Evolutionary conservation across 2,329 filamentous ascomycete genomes (phyloP).

Genomic region (Penicillium hesseltinei): DNA sequence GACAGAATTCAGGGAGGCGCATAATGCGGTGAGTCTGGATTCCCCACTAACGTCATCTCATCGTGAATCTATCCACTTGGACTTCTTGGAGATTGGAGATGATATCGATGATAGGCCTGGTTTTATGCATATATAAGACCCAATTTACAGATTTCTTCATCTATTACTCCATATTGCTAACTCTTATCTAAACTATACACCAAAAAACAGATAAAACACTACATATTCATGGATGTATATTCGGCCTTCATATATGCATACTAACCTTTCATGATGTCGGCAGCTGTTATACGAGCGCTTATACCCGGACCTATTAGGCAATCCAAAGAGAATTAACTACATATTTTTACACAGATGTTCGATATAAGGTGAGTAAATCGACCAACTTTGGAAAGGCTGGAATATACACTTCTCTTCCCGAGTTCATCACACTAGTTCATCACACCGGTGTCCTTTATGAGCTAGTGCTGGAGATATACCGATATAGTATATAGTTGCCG

Average conservation of each 20-base stretch:
- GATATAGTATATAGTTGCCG: not conserved
- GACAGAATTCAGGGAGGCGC: not conserved
- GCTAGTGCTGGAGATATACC: not conserved
- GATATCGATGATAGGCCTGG: not conserved
- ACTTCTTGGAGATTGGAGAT: not conserved
- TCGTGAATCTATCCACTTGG: constrained; percentile 1
- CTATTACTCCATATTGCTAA: not conserved
- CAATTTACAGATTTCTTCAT: not conserved
- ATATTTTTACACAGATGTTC: not conserved
- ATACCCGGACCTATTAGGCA: not conserved
- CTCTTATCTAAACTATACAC: not conserved
- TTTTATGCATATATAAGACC: not conserved
- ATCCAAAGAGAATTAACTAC: too few species aligned
- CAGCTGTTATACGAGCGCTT: not conserved
- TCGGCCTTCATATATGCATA: not conserved
- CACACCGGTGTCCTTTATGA: not conserved
- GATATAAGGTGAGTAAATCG: not conserved
- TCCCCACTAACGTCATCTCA: constrained; percentile 30
- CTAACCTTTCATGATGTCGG: not conserved
- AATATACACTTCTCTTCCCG: not conserved
- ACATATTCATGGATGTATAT: not conserved
- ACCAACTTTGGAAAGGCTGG: not conserved
- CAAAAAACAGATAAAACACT: not conserved
- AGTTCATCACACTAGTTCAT: too few species aligned
- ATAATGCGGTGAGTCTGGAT: constrained; percentile 27